Conservation (phyloP, 352 stramenopile species). For the Phytophthora sojae region DNA sequence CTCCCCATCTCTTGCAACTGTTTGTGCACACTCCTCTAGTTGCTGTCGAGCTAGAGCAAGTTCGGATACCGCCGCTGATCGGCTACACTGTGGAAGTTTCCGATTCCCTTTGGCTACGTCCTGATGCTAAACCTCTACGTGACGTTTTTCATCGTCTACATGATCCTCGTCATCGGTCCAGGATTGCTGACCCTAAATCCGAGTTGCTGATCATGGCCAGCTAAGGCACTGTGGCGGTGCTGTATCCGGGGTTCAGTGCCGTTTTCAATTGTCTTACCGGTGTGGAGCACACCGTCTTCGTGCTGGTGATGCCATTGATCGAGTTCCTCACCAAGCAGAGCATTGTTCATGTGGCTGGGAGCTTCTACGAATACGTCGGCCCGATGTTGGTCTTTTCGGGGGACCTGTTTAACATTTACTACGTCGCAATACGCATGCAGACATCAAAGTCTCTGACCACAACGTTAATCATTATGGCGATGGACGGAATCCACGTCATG, state of each 20-base stretch:
- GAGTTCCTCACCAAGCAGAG: constrained; percentile 30
- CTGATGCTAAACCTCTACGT: constrained; percentile 11
- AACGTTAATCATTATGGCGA: constrained; percentile 12
- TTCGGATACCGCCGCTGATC: not conserved
- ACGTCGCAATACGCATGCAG: constrained; percentile 29
- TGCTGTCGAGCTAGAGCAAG: too few species aligned
- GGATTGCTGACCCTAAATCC: not conserved
- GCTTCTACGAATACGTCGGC: constrained; percentile 24
- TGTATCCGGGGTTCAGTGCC: constrained; percentile 25
- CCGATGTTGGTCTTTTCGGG: constrained; percentile 28
- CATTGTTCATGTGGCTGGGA: not conserved
- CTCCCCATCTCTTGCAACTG: too few species aligned
- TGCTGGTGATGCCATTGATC: constrained; percentile 11
- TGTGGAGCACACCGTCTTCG: constrained; percentile 3
- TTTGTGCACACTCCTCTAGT: too few species aligned
- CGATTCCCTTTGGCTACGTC: constrained; percentile 23
- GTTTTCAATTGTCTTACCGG: constrained; percentile 12
- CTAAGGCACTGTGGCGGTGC: constrained; percentile 11
- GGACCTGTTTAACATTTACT: constrained; percentile 32
- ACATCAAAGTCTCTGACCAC: not conserved
- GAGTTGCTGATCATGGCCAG: constrained; percentile 17
- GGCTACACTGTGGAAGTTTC: constrained; percentile 26
- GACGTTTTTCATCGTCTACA: constrained; percentile 6
- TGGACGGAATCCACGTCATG: constrained; percentile 6
- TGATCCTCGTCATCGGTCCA: constrained; percentile 2